A percentile compares a stretch with the other conserved stretches of the same genome.
Evolutionary conservation across 106 monocot species (phyloP).

Genomic region (Platanthera guangdongensis): DNA sequence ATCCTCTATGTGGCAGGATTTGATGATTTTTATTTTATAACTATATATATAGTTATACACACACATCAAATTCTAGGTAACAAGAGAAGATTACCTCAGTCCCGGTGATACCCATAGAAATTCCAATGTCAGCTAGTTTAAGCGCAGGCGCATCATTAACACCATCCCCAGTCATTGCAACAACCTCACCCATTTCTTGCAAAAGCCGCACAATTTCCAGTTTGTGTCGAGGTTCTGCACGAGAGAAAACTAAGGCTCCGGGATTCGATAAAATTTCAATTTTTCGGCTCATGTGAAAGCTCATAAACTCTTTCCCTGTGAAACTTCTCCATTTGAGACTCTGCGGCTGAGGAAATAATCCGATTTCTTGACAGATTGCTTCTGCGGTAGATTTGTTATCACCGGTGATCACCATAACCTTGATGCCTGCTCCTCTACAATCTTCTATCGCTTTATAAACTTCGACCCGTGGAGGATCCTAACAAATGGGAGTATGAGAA

Average conservation of each 20-base stretch:
- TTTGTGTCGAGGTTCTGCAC: constrained; percentile 61
- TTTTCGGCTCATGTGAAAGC: constrained; percentile 21
- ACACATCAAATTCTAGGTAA: not conserved
- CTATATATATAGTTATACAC: not conserved
- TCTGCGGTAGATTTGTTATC: constrained; percentile 79
- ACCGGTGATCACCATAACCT: constrained; percentile 62
- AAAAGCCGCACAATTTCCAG: constrained; percentile 63
- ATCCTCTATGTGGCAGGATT: not conserved
- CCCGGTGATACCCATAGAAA: constrained; percentile 67
- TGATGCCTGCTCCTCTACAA: constrained; percentile 54
- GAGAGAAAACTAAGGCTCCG: constrained; percentile 45
- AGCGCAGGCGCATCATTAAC: constrained; percentile 75
- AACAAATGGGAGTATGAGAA: not conserved
- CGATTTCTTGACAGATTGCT: constrained; percentile 56
- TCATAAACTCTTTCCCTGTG: constrained; percentile 54
- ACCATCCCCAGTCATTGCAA: constrained; percentile 77
- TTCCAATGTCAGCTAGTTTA: constrained; percentile 63
- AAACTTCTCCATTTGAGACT: constrained; percentile 37
- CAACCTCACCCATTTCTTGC: constrained; percentile 58
- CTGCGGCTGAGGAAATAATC: constrained; percentile 23
- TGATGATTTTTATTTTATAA: not conserved
- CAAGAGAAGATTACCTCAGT: constrained; percentile 36
- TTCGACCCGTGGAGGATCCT: constrained; percentile 71
- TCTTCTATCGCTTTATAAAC: constrained; percentile 64
- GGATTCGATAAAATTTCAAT: constrained; percentile 30